Evolutionary conservation across 208 protist species (phyloP).

Genomic region (Phytomonas francai): DNA sequence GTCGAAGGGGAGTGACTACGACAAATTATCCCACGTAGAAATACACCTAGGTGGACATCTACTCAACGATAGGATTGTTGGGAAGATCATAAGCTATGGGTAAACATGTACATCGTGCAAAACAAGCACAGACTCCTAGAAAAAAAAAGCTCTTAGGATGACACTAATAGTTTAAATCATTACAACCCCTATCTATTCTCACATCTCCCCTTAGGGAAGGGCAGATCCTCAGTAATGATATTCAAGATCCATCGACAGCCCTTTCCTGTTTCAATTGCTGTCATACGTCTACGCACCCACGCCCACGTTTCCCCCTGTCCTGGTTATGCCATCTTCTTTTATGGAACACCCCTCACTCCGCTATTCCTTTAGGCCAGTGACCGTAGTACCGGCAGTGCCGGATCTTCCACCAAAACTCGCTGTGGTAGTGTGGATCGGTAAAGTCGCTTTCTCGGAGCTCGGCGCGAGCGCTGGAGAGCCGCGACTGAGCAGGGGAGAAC

Average conservation of each 20-base stretch:
- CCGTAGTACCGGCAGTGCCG: slow-evolving; percentile 79
- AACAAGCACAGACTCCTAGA: not conserved
- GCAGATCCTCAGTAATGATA: not conserved
- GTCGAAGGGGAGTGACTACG: not conserved
- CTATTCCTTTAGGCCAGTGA: slow-evolving; percentile 83
- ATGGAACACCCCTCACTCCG: slow-evolving; percentile 27
- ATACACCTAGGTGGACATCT: not conserved
- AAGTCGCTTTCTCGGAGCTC: slow-evolving; percentile 83
- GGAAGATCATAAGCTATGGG: not conserved
- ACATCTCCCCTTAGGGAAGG: not conserved
- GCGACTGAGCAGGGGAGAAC: slow-evolving; percentile 77
- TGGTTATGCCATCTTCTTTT: not conserved
- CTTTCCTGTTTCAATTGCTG: slow-evolving; percentile 7
- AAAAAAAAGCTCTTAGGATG: not conserved
- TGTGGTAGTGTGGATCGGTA: slow-evolving; percentile 84
- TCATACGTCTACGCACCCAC: not conserved
- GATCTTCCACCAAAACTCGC: slow-evolving; percentile 86
- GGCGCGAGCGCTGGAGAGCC: slow-evolving; percentile 60
- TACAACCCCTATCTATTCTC: not conserved
- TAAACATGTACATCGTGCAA: not conserved
- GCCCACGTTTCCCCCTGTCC: not conserved
- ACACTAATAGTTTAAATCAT: not conserved
- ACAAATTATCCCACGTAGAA: not conserved
- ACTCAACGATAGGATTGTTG: not conserved
- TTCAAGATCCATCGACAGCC: not conserved